Evolutionary conservation across 2,329 filamentous ascomycete species (phyloP), one percentile per base, ranked within the genome.

Genomic region (Sphaerulina vaccinii): DNA sequence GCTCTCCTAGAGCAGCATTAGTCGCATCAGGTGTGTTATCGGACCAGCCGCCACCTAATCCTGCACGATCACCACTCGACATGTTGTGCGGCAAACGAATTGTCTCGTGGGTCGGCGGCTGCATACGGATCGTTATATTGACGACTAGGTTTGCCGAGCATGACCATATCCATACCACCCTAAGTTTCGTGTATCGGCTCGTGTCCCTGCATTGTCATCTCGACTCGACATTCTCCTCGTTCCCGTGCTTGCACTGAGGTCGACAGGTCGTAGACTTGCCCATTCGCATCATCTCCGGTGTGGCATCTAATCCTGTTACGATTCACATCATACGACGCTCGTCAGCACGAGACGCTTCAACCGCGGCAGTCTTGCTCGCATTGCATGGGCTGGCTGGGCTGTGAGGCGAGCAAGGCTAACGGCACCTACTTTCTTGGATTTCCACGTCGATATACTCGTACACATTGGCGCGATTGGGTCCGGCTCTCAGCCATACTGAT

Each of bases 61-160:
- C 40, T 51, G 43, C 37, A 15, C n/a, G 33, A 22, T 27, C 43
- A 38, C 43, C 33, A 18, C 24, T 46, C 33, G 21, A 45, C 5
- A 5, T 15, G 18, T 15, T 49, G 45, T 32, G 19, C 44, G 37
- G 37, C 50, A 32, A 22, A 21, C 16, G 11, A 39, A 13, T 39
- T 19, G n/a, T 35, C 15, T 15, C 38, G 35, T 41, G 22, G 46
- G 19, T 41, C 13, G 35, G 24, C 41, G 46, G 45, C 46, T 42
- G 51, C 41, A 49, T 19, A 50, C 46, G 51, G 41, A 50, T 41
- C 40, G 36, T 19, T 32, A 33, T 22, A 15, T 22, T 33, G 16
- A 29, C 33, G 27, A 49, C 45, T 44, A 49, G 51, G 51, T 49
- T 45, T 36, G 44, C 39, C 51, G 37, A 40, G 19, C 38, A 47